phyloP scores from a whole-genome alignment of 805 yeast genomes.

The Debaryomyces castellii region DNA sequence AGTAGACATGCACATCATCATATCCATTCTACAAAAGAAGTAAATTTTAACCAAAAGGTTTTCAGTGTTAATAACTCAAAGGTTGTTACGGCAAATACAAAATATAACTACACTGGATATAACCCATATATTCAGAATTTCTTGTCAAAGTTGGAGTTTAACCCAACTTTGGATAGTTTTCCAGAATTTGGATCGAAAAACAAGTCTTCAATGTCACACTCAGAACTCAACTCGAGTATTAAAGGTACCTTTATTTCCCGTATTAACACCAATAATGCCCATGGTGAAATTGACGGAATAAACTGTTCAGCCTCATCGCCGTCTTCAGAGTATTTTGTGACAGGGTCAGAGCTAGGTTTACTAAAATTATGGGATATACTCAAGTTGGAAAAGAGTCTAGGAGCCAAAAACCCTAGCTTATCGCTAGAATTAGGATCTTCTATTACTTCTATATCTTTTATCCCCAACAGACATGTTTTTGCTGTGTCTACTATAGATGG shows the following conservation, averaged over 20 bases:
- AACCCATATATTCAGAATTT: slow-evolving; percentile 63
- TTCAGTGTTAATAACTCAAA: slow-evolving; percentile 31
- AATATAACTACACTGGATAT: slow-evolving; percentile 65
- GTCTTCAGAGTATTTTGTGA: slow-evolving; percentile 63
- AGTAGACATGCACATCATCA: slow-evolving; percentile 11
- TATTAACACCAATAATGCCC: slow-evolving; percentile 58
- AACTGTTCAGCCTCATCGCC: slow-evolving; percentile 59
- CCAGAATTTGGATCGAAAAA: slow-evolving; percentile 60
- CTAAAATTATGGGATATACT: slow-evolving; percentile 77
- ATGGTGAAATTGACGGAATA: slow-evolving; percentile 39
- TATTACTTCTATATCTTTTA: slow-evolving; percentile 49
- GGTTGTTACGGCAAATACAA: slow-evolving; percentile 33
- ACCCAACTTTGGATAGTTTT: slow-evolving; percentile 59
- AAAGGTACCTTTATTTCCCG: slow-evolving; percentile 60
- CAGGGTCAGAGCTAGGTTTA: slow-evolving; percentile 75
- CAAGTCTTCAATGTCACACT: slow-evolving; percentile 4
- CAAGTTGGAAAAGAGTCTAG: slow-evolving; percentile 61
- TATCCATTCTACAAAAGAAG: slow-evolving; percentile 10
- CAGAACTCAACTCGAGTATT: slow-evolving; percentile 21
- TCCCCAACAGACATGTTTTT: slow-evolving; percentile 57
- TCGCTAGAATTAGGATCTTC: slow-evolving; percentile 49
- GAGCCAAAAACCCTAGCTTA: slow-evolving; percentile 45
- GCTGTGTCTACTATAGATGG: slow-evolving; percentile 56
- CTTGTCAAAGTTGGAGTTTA: slow-evolving; percentile 51
- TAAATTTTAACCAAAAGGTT: slow-evolving; percentile 33